These are phyloP conservation scores for Hymenoscyphus scutula DNA, from an alignment of 2,329 filamentous ascomycete species.

Conservation along the genomic window DNA sequence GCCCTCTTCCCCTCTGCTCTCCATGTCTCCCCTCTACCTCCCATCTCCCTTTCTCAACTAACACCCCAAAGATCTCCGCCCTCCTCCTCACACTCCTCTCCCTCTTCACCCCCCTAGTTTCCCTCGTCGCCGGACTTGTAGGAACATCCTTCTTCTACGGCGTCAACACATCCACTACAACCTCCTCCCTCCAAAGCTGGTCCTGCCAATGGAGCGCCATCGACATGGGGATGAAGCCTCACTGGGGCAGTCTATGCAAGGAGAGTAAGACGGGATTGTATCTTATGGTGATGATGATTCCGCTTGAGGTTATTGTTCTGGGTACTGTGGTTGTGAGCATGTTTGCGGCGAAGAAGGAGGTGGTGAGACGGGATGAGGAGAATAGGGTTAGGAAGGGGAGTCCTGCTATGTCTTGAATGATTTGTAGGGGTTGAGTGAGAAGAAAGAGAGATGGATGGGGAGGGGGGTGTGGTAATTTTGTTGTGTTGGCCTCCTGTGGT, in stretches of 20 bases:
- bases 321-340: constrained; percentile 46
- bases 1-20: no score
- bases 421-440: neutral
- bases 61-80: constrained; percentile 40
- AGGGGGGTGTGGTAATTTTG: neutral
- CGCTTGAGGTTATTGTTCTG: constrained; percentile 52
- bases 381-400: constrained; percentile 33
- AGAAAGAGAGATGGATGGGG: neutral
- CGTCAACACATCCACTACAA: constrained; percentile 50
- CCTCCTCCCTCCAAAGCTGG: constrained; percentile 60
- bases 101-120: constrained; percentile 43
- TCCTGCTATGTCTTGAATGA: constrained; percentile 30
- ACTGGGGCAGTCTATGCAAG: constrained; percentile 56
- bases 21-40: no score
- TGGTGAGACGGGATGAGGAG: constrained; percentile 15
- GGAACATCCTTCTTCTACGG: constrained; percentile 57
- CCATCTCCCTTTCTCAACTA: no score
- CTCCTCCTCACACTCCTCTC: constrained; percentile 22
- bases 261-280: constrained; percentile 55
- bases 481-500: neutral
- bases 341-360: constrained; percentile 37
- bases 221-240: constrained; percentile 50
- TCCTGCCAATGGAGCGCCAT: constrained; percentile 58
- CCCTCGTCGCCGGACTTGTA: constrained; percentile 48
- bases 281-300: constrained; percentile 55